These are phyloP conservation scores for Fusarium odoratissimum DNA, from an alignment of 2,329 filamentous ascomycete species.

Conservation along the genomic window DNA sequence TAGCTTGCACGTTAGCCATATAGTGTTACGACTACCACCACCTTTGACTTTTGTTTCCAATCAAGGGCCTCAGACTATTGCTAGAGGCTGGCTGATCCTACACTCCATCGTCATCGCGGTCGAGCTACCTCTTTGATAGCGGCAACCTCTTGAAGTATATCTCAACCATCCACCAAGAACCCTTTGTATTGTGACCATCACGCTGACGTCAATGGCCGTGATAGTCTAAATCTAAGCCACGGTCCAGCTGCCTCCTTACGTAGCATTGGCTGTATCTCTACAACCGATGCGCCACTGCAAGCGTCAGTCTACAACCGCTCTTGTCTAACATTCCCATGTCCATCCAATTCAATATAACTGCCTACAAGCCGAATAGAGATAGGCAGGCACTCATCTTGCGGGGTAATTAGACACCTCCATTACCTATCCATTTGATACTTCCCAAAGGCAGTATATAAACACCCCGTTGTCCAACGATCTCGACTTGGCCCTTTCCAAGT, in stretches of 20 bases:
- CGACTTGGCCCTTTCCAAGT: background rate
- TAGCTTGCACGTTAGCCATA: constrained; percentile 28
- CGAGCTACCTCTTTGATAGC: constrained; percentile 11
- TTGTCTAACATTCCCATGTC: constrained; percentile 4
- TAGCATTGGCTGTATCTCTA: constrained; percentile 12
- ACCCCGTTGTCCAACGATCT: background rate
- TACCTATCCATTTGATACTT: constrained; percentile 11
- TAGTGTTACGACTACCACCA: constrained; percentile 28
- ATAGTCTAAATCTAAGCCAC: constrained; percentile 38
- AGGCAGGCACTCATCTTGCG: constrained; percentile 40
- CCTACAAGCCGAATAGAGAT: background rate
- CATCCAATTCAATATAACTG: background rate
- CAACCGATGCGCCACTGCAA: constrained; percentile 1
- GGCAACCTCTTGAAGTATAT: constrained; percentile 16
- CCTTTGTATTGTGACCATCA: constrained; percentile 44
- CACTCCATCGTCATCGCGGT: constrained; percentile 28
- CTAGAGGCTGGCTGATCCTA: constrained; percentile 31
- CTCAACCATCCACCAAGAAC: constrained; percentile 12
- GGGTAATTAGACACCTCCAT: constrained; percentile 38
- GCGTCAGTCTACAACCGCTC: background rate
- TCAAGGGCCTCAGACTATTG: constrained; percentile 10
- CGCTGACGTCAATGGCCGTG: constrained; percentile 45
- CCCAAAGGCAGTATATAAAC: constrained; percentile 33
- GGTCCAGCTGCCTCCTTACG: constrained; percentile 10
- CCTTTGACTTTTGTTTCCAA: constrained; percentile 21